These are phyloP conservation scores for Ajuga chamaepitys DNA, from an alignment of 257 asterid genomes.

Conservation along the genomic window DNA sequence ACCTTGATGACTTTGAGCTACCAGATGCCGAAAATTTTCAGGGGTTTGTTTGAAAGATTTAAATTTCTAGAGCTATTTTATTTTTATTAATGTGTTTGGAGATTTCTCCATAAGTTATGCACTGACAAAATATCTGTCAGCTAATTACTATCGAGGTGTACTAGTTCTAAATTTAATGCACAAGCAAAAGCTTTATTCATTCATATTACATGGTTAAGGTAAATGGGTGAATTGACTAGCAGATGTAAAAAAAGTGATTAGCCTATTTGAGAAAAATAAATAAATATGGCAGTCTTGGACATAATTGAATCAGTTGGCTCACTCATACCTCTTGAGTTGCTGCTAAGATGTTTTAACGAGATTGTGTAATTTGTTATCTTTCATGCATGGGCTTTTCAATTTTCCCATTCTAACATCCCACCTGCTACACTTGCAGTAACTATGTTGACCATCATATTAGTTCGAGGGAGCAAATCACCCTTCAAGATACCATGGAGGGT, in stretches of 20 bases:
- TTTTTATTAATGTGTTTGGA: neutral
- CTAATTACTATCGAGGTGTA: neutral
- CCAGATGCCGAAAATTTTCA: constrained; percentile 81
- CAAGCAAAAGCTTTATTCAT: neutral
- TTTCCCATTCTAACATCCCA: constrained; percentile 17
- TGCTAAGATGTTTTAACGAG: neutral
- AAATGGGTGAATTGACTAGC: neutral
- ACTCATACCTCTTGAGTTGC: constrained; percentile 2
- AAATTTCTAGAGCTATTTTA: neutral
- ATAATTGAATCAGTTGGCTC: constrained; percentile 7
- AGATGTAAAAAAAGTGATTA: neutral
- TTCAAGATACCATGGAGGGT: constrained; percentile 89
- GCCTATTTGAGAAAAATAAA: neutral
- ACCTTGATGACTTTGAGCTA: constrained; percentile 94
- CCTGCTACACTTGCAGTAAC: constrained; percentile 53
- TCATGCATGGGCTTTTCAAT: constrained; percentile 2
- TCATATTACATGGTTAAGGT: neutral
- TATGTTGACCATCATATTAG: constrained; percentile 88
- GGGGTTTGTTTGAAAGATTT: constrained; percentile 46
- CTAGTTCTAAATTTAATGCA: neutral
- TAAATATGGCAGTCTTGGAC: neutral
- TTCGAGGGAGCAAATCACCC: constrained; percentile 93
- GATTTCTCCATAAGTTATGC: constrained; percentile 10
- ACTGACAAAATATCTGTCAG: constrained; percentile 1
- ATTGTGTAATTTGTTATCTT: neutral